Base-by-base conservation (phyloP, 2,329 filamentous ascomycete genomes). In the Colletotrichum lentis region DNA sequence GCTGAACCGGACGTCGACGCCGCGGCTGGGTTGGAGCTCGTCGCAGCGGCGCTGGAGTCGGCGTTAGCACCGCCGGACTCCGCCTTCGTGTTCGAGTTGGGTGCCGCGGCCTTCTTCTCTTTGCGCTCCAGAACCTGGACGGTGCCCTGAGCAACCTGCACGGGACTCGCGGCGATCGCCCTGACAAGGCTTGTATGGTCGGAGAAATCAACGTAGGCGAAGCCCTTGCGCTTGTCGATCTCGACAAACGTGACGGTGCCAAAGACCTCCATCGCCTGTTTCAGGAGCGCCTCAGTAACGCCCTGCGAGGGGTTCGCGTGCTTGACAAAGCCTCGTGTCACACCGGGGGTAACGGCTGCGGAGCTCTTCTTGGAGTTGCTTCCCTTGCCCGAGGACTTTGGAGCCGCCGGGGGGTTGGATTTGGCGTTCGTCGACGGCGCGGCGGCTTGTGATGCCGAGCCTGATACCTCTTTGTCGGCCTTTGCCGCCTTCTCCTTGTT, bases 221-320 rank as follows among this genome's bases (percentile, higher is more conserved):
- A 97, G 0, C 94, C 94, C 78, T 97, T 97, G 74, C 94, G 91
- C 78, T 94, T 94, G 76, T 98, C 95, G 62, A 98, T 95, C 73
- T 97, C 95, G 20, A 97, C 92, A 71, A 88, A 91, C 0, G 87
- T 87, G 53, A 97, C 87, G 1, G 86, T 78, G 1, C 95, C 95
- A 73, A 93, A 97, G 0, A 81, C 79, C 52, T 89, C 85, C 76
- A 98, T 88, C 0, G 91, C 89, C 72, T 91, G 86, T 73, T 91
- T 89, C 1, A 98, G 87, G 0, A 94, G 80, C 0, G 90, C 82
- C 75, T 97, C 95, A 0, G 93, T 97, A 54, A 97, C 92, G 16
- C 95, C 95, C 76, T 97, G 95, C 0, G 94, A 96, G 12, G 93
- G 88, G 76, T 96, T 97, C 59, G 90, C 91, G 73, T 94, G 91